Conservation (phyloP, 768 basidiomycete species). For the Cyclocybe aegerita region DNA sequence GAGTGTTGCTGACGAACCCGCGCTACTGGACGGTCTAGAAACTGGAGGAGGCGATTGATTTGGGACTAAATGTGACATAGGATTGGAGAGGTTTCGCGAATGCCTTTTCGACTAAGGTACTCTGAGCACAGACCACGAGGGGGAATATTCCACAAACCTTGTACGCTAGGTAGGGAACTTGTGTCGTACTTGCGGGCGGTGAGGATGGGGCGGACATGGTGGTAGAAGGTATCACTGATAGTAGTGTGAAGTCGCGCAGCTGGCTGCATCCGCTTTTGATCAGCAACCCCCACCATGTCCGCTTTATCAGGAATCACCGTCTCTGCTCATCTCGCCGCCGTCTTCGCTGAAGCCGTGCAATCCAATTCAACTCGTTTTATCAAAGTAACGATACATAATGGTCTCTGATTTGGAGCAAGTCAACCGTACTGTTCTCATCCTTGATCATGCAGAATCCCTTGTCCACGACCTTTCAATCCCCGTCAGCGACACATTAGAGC, state of each 20-base stretch:
- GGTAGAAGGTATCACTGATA: slow-evolving; percentile 7
- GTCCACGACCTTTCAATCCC: slow-evolving; percentile 56
- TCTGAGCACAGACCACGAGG: slow-evolving; percentile 6
- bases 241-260: slow-evolving; percentile 2
- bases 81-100: slow-evolving; percentile 35
- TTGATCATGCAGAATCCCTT: slow-evolving; percentile 56
- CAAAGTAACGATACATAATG: slow-evolving; percentile 75
- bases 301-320: slow-evolving; percentile 71
- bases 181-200: slow-evolving; percentile 21
- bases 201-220: slow-evolving; percentile 29
- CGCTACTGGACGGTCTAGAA: slow-evolving; percentile 25
- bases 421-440: slow-evolving; percentile 14
- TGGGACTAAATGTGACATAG: slow-evolving; percentile 22
- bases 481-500: slow-evolving; percentile 49
- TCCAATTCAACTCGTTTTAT: slow-evolving; percentile 62
- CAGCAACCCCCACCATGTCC: slow-evolving; percentile 50
- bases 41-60: slow-evolving; percentile 27
- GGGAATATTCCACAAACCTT: slow-evolving; percentile 30
- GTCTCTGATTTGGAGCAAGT: slow-evolving; percentile 37
- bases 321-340: slow-evolving; percentile 53
- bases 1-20: slow-evolving; percentile 18
- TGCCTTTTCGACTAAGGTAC: slow-evolving; percentile 45
- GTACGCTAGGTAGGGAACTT: slow-evolving; percentile 53
- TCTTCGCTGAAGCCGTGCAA: slow-evolving; percentile 59
- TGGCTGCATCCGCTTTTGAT: slow-evolving; percentile 13